Base-by-base conservation (phyloP, 805 yeast genomes). In the Priceomyces fermenticarens region DNA sequence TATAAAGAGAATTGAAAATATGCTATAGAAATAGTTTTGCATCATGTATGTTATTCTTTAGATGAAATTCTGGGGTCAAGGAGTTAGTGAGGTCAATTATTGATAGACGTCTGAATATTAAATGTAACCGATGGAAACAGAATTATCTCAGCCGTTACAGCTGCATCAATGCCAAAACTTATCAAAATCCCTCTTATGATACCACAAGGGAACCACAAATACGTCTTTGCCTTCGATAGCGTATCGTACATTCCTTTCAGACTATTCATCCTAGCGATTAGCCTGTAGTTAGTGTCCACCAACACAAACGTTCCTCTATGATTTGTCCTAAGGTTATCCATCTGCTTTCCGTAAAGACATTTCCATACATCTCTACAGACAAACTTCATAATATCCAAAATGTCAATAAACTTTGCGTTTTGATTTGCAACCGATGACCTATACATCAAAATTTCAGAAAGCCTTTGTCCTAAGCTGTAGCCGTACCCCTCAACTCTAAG, bases 351-450 rank as follows among this genome's bases (percentile, higher is more conserved):
- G 63, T 80, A 88, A 23, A 91, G 57, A 39, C 75, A 65, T 51
- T 78, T 81, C 98, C 98, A 93, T 23, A 90, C 84, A 51, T 90
- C 97, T 35, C 95, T 76, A 58, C 98, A 90, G 4, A 93, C 78
- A 58, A 88, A 89, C 63, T 91, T 91, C 88, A 93, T 87, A 30
- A 91, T 76, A 48, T 87, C 90, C 30, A 91, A 63, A 10, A 85
- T 72, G 45, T 86, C 90, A 14, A 67, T 71, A 55, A 82, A 60
- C 58, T 78, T 54, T 50, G 58, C 75, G 52, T 39, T 49, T 16
- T 42, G 48, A n/a, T 28, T 15, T 15, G 30, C 30, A 23, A 34
- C 15, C 60, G 59, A 26, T 11, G 52, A 26, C 38, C 61, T 62
- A 46, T 69, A 70, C 48, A 78, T 59, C 41, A 74, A 65, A 11